Conservation (phyloP, 805 yeast species). For the Yamadazyma kitorensis region DNA sequence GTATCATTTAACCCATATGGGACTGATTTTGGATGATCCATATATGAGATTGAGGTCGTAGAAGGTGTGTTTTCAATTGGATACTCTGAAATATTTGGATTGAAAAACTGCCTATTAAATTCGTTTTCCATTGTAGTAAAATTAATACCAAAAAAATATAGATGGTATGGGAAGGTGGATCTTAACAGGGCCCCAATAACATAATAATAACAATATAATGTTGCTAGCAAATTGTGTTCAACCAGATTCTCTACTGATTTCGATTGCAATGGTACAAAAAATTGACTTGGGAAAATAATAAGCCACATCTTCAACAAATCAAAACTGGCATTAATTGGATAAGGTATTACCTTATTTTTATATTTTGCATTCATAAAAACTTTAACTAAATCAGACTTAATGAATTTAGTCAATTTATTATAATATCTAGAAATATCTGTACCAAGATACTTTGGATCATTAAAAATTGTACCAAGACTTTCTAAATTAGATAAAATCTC, state of each 20-base stretch:
- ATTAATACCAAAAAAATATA: slow-evolving; percentile 21
- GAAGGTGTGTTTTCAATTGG: not conserved
- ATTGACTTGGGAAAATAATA: slow-evolving; percentile 16
- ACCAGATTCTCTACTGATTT: not conserved
- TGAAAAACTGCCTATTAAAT: slow-evolving; percentile 8
- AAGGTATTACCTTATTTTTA: slow-evolving; percentile 16
- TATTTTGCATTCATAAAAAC: slow-evolving; percentile 12
- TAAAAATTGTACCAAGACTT: slow-evolving; percentile 11
- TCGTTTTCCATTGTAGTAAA: slow-evolving; percentile 16
- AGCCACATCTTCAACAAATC: slow-evolving; percentile 20
- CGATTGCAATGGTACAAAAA: slow-evolving; percentile 1
- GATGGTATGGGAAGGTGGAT: slow-evolving; percentile 20
- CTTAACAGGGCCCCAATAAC: slow-evolving; percentile 21
- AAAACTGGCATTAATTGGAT: slow-evolving; percentile 17
- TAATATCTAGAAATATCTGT: slow-evolving; percentile 10
- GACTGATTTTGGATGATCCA: too few relatives aligned
- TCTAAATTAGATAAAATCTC: slow-evolving; percentile 17
- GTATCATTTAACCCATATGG: slow-evolving; percentile 15
- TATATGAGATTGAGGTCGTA: not conserved
- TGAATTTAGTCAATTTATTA: slow-evolving; percentile 14
- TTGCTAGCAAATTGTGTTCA: slow-evolving; percentile 16
- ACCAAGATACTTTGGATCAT: not conserved
- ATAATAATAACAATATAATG: slow-evolving; percentile 20
- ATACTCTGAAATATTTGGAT: not conserved
- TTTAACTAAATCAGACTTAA: slow-evolving; percentile 17